Base-by-base conservation (phyloP, 2,329 filamentous ascomycete genomes). In the Alternaria postmessia region DNA sequence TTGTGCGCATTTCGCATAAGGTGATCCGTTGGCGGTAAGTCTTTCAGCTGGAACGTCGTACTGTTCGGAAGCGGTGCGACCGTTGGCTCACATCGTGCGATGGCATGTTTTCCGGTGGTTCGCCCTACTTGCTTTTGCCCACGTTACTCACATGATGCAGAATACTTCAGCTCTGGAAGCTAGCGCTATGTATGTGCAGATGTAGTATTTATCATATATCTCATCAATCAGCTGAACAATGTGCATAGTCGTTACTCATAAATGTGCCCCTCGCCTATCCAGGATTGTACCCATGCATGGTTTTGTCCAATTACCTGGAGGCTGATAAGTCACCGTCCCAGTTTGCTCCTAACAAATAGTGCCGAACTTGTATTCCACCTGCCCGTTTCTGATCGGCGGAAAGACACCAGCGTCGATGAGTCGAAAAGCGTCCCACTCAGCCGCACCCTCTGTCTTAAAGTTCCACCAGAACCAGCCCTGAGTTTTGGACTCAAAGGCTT, bases 391-490 rank as follows among this genome's bases (percentile, higher is more conserved):
- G 7, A 72, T 72, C 1, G 60, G 41, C 18, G 85, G 85, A 68
- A 86, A 86, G 11, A 87, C 63, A 0, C 84, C 84, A 28, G 78
- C 80, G 62, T 84, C 82, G 18, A 85, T 73, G 9, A 86, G 72
- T 26, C 73, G 74, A 59, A 83, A 82, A 24, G 81, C 80, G 71
- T 87, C 84, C 84, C 85, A 87, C 66, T 86, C 85, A 41, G 81
- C 78, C 3, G 82, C 80, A 0, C 62, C 62, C 66, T 87, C 84
- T 0, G 85, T 86, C 78, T 87, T 87, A 77, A 85, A 87, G 62
- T 85, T 86, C 85, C 85, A 87, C 70, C 84, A 86, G 28, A 86
- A 75, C 85, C 85, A 87, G 3, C 86, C 85, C 28, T 84, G 75
- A 1, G 83, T 82, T 54, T 80, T 79, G 9, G 68, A 69, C 74